Evolutionary conservation across 805 yeast species (phyloP).

Genomic region (Martiniozyma abietophila): DNA sequence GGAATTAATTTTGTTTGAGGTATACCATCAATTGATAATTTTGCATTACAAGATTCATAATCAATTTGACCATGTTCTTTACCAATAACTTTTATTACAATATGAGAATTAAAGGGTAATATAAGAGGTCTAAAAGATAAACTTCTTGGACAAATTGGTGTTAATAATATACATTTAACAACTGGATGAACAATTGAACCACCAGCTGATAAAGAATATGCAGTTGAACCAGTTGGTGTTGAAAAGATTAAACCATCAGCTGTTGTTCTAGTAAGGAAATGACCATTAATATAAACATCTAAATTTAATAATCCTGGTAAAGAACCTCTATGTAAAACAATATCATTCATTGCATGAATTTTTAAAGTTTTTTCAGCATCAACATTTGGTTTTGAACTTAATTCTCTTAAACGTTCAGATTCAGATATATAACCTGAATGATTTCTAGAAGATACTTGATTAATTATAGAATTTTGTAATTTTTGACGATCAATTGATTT

Average conservation of each 20-base stretch:
- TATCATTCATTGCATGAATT: conserved; percentile 83
- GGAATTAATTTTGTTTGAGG: conserved; percentile 57
- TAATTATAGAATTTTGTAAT: neutral
- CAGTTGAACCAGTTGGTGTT: conserved; percentile 95
- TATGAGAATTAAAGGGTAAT: conserved; percentile 69
- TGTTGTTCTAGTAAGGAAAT: conserved; percentile 77
- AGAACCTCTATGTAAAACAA: conserved; percentile 79
- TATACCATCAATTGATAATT: conserved; percentile 77
- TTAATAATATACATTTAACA: conserved; percentile 70
- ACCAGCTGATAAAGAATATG: conserved; percentile 82
- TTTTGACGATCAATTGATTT: neutral
- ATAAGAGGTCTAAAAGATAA: conserved; percentile 84
- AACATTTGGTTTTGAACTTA: no score
- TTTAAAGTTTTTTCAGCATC: no score
- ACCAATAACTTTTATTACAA: conserved; percentile 51
- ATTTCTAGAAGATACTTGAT: no score
- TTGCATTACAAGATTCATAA: conserved; percentile 29
- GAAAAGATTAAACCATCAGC: conserved; percentile 84
- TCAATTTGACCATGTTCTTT: conserved; percentile 28
- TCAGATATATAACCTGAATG: no score
- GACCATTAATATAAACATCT: conserved; percentile 79
- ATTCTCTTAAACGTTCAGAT: no score
- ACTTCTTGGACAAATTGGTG: conserved; percentile 90
- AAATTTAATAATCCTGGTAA: conserved; percentile 77
- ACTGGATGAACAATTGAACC: conserved; percentile 89